These are phyloP conservation scores for Dendrostoma leiphaemia DNA, from an alignment of 2,329 filamentous ascomycete genomes.

Conservation along the genomic window DNA sequence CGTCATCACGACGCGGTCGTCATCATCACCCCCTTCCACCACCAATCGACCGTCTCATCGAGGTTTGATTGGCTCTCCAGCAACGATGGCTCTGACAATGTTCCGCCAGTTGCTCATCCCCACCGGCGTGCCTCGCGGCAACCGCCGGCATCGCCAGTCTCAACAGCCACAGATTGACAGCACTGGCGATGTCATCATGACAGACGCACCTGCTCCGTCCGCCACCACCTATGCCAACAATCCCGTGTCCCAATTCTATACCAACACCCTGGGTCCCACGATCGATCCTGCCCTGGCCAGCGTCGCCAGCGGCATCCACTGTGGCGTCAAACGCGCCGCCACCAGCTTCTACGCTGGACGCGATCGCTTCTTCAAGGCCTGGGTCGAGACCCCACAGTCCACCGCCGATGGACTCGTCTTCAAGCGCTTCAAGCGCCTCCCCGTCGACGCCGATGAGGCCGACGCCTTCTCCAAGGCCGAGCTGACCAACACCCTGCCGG, in stretches of 20 bases:
- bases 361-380: conserved; percentile 3
- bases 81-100: not conserved
- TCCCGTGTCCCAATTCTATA: conserved; percentile 1
- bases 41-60: no score
- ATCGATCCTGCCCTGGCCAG: not conserved
- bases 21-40: not conserved
- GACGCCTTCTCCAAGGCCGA: conserved; percentile 4
- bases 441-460: conserved; percentile 6
- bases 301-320: not conserved
- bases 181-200: conserved; percentile 10
- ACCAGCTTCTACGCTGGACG: not conserved
- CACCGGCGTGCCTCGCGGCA: conserved; percentile 1
- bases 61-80: no score
- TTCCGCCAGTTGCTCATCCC: not conserved
- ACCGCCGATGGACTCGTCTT: conserved; percentile 16
- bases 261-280: conserved; percentile 1
- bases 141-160: not conserved
- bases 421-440: conserved; percentile 20
- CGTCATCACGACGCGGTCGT: no score
- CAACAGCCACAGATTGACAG: conserved; percentile 1
- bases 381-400: conserved; percentile 11
- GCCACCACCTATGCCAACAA: not conserved
- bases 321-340: conserved; percentile 1
- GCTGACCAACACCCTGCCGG: conserved; percentile 14
- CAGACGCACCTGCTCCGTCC: not conserved